Base-by-base conservation (phyloP, 176 grass and related monocot species). In the Olyra latifolia region DNA sequence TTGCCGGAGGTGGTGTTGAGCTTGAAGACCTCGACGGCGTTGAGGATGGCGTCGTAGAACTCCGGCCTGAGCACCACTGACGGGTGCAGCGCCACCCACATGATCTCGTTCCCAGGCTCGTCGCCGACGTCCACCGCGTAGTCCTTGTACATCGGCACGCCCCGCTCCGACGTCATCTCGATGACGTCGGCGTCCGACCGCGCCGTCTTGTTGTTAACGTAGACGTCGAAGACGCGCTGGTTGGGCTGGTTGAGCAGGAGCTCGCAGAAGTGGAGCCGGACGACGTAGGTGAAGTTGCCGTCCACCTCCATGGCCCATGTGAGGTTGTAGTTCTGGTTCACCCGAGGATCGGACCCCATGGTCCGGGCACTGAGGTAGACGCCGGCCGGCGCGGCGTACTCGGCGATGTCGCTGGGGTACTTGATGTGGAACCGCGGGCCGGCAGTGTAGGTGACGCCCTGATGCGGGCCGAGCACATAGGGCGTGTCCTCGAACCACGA, bases 1-100 rank as follows among this genome's bases (percentile, higher is more conserved):
- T 84, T 93, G 11, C 76, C 76, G 43, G 6, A 4, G 20, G 15
- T 81, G 79, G 88, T 71, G 22, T 86, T 97, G 65, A 97, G n/a
- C 84, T 93, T 97, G 81, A 97, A 97, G 48, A 97, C 82, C 93
- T 97, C 93, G 56, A 97, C 82, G 25, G 85, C 93, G 69, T 88
- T 97, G 49, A 97, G 71, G 42, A 91, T 74, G 57, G 93, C 88
- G 67, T 97, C 93, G 49, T 88, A 93, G 85, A 80, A 93, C 80
- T 93, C 84, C 48, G 93, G 90, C 17, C 89, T 77, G 52, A 87
- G 84, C 47, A 69, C 85, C 15, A 90, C 75, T 0, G 90, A 86
- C 3, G 93, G 93, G 85, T 97, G 87, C 30, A 93, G 19, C 30
- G 90, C 93, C 30, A 97, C 82, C 90, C 90, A 97, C 8, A 97